Evolutionary conservation across 1,284 basidiomycete genomes (phyloP).

Genomic region (Papiliotrema fonsecae): DNA sequence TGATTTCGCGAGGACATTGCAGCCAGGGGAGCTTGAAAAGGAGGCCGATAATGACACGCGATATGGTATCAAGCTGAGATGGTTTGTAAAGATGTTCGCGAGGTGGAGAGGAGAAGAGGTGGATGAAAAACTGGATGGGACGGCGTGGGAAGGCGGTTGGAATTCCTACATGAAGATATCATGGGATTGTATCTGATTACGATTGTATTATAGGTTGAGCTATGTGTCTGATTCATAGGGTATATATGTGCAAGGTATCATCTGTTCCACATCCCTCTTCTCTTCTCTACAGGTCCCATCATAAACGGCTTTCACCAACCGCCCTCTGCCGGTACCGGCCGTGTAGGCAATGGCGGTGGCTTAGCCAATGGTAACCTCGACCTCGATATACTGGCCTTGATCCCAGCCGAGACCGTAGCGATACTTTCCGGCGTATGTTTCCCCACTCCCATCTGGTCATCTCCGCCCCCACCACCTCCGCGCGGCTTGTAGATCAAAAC

Average conservation of each 20-base stretch:
- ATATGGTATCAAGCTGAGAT: conserved; percentile 17
- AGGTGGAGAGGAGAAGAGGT: conserved; percentile 14
- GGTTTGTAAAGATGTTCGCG: conserved; percentile 25
- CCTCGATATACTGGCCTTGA: background rate
- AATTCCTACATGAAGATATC: conserved; percentile 20
- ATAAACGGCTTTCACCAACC: conserved; percentile 19
- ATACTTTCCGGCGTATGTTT: background rate
- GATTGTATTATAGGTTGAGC: background rate
- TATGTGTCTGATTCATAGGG: conserved; percentile 38
- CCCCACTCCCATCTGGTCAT: background rate
- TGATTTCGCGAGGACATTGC: conserved; percentile 14
- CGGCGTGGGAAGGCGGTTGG: conserved; percentile 31
- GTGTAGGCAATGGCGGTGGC: conserved; percentile 2
- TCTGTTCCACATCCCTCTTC: background rate
- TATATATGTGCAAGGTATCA: conserved; percentile 4
- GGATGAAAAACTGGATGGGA: conserved; percentile 19
- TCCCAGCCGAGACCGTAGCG: background rate
- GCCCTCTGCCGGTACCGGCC: background rate
- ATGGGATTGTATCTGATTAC: conserved; percentile 23
- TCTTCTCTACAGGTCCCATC: background rate
- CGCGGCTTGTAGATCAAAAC: conserved; percentile 48
- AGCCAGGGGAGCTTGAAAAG: conserved; percentile 21
- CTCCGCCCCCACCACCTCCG: background rate
- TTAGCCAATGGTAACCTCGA: background rate
- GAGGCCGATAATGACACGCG: conserved; percentile 22